phyloP scores from a whole-genome alignment of 139 green algal genomes.

The Asterochloris erici region DNA sequence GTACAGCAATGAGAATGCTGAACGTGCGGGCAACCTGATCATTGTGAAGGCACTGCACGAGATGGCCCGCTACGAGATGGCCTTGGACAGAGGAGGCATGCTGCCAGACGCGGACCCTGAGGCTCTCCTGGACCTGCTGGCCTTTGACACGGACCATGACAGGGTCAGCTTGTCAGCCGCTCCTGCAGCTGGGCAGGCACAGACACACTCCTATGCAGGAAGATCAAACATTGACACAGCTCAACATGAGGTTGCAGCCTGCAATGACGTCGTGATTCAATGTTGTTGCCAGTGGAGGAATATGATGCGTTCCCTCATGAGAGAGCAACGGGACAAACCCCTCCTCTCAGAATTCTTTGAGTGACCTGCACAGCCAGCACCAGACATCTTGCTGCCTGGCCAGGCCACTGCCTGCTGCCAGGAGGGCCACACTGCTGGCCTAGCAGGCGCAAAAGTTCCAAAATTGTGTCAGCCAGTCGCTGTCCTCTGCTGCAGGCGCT shows the following conservation, averaged over 20 bases:
- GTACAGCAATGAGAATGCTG: slow-evolving; percentile 3
- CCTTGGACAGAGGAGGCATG: not conserved
- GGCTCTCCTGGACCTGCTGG: not conserved
- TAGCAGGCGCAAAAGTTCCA: not conserved
- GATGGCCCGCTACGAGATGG: slow-evolving; percentile 22
- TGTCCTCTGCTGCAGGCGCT: slow-evolving; percentile 22
- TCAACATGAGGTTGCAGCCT: not conserved
- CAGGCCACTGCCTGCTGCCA: not conserved
- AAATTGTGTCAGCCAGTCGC: not conserved
- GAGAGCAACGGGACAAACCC: too few species aligned
- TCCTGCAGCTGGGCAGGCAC: not conserved
- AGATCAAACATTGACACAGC: not conserved
- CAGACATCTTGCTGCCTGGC: not conserved
- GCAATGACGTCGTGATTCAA: not conserved
- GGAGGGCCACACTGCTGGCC: not conserved
- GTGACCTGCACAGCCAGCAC: not conserved
- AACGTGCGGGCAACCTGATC: slow-evolving; percentile 14
- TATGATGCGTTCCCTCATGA: not conserved
- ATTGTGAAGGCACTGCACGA: slow-evolving; percentile 22
- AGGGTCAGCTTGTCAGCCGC: not conserved
- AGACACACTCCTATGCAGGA: not conserved
- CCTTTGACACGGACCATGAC: not conserved
- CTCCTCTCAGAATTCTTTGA: too few species aligned
- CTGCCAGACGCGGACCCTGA: not conserved
- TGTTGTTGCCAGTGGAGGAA: not conserved